Evolutionary conservation across 2,329 filamentous ascomycete genomes (phyloP).

Genomic region (Fusarium tuaranense): DNA sequence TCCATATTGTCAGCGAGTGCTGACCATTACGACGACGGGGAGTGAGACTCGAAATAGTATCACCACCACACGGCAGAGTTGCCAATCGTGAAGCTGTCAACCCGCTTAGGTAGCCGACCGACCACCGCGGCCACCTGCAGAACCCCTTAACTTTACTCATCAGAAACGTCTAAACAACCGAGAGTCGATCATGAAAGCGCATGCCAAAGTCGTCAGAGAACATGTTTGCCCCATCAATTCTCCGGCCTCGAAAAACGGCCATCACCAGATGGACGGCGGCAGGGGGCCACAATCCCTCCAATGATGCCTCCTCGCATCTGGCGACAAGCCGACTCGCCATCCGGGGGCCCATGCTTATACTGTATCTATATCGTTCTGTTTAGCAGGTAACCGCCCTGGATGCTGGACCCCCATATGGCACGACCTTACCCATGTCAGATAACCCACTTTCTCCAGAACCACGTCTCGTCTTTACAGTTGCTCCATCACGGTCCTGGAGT

Average conservation of each 20-base stretch:
- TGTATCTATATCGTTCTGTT: conserved; percentile 20
- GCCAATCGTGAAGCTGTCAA: not conserved
- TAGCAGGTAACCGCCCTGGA: conserved; percentile 15
- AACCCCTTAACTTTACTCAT: not conserved
- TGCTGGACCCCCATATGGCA: conserved; percentile 31
- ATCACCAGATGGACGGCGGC: conserved; percentile 17
- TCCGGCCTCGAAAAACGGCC: conserved; percentile 21
- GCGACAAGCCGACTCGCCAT: conserved; percentile 13
- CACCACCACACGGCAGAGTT: conserved; percentile 15
- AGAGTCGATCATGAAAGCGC: conserved; percentile 8
- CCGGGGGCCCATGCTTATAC: conserved; percentile 22
- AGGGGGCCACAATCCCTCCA: conserved; percentile 30
- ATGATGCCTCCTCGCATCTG: conserved; percentile 14
- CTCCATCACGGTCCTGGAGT: conserved; percentile 16
- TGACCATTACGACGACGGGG: not conserved
- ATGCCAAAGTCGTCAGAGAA: conserved; percentile 6
- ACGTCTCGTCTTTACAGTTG: conserved; percentile 35
- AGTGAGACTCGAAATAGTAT: conserved; percentile 25
- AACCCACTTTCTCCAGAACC: conserved; percentile 24
- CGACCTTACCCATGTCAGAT: conserved; percentile 18
- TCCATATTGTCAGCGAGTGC: conserved; percentile 34
- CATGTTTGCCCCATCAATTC: conserved; percentile 25
- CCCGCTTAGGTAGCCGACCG: not conserved
- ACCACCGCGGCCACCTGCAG: not conserved
- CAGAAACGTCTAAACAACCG: conserved; percentile 13